Percentiles rank a stretch among this genome's conserved stretches.
phyloP scores from a whole-genome alignment of 352 stramenopile species.

The Pythium brachiatum region DNA sequence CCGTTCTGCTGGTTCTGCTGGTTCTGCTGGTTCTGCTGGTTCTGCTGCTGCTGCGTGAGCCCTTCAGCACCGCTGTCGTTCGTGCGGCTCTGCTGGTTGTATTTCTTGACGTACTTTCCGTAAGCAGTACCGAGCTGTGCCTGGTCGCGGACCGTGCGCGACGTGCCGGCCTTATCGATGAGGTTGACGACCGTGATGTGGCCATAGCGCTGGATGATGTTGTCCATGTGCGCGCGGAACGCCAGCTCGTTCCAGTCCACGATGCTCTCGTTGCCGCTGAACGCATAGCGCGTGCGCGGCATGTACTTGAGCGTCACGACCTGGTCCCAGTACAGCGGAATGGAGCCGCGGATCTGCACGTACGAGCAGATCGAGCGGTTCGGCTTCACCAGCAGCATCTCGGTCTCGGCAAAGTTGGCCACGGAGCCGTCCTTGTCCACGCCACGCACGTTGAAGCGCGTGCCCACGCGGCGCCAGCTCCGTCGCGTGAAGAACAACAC shows the following conservation, averaged over 20 bases:
- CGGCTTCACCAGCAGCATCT: constrained; percentile 84
- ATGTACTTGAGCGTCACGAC: constrained; percentile 91
- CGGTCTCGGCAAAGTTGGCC: constrained; percentile 94
- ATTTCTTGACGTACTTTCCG: constrained; percentile 82
- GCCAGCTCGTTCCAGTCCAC: constrained; percentile 74
- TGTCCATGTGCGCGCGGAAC: constrained; percentile 68
- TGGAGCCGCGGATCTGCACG: constrained; percentile 94
- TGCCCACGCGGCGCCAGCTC: constrained; percentile 77
- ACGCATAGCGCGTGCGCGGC: constrained; percentile 75
- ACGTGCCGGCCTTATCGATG: constrained; percentile 86
- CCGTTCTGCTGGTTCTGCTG: constrained; percentile 1
- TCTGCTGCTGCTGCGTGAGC: background rate
- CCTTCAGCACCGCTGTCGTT: constrained; percentile 27
- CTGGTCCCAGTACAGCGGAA: constrained; percentile 93
- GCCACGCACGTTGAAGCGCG: constrained; percentile 92
- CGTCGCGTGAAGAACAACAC: constrained; percentile 73
- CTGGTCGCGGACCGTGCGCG: constrained; percentile 79
- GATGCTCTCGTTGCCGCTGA: constrained; percentile 53
- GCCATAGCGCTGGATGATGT: constrained; percentile 67
- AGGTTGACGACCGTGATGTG: constrained; percentile 91
- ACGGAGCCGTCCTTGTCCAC: constrained; percentile 86
- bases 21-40: background rate
- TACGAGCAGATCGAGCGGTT: constrained; percentile 82
- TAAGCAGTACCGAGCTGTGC: constrained; percentile 88
- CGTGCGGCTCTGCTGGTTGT: constrained; percentile 74